These are phyloP conservation scores for Chrysanthemum makinoi DNA, from an alignment of 129 eudicot genomes.

Conservation along the genomic window DNA sequence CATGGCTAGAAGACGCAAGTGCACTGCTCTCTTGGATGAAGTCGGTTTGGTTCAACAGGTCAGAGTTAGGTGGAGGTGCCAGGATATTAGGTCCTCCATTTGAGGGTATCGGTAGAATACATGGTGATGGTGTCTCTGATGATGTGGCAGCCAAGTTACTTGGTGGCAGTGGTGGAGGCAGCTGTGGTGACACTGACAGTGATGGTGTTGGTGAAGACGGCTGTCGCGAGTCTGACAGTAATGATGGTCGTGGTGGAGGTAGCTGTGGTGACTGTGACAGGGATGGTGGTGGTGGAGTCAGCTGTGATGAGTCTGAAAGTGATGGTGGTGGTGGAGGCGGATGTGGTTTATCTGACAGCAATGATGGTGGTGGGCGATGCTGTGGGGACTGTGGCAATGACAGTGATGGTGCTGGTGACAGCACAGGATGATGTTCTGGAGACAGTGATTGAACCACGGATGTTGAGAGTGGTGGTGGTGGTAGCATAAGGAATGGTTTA, in stretches of 20 bases:
- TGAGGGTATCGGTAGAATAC: neutral
- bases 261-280: neutral
- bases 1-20: conserved; percentile 18
- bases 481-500: too few species aligned
- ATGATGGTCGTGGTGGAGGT: neutral
- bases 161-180: neutral
- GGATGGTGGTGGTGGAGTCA: neutral
- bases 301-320: neutral
- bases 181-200: neutral
- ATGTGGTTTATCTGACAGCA: too few species aligned
- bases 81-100: conserved; percentile 7
- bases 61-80: conserved; percentile 29
- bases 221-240: too few species aligned
- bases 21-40: neutral
- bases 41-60: neutral
- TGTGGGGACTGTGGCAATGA: too few species aligned
- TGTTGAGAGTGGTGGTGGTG: neutral
- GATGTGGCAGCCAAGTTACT: conserved; percentile 4
- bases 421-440: too few species aligned
- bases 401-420: too few species aligned
- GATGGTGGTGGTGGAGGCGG: neutral
- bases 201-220: neutral
- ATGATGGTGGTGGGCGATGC: too few species aligned
- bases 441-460: too few species aligned
- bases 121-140: neutral